A percentile compares a stretch with the other conserved stretches of the same genome.
phyloP scores from a whole-genome alignment of 805 yeast genomes.

The Lipomyces spencermartinsiae region DNA sequence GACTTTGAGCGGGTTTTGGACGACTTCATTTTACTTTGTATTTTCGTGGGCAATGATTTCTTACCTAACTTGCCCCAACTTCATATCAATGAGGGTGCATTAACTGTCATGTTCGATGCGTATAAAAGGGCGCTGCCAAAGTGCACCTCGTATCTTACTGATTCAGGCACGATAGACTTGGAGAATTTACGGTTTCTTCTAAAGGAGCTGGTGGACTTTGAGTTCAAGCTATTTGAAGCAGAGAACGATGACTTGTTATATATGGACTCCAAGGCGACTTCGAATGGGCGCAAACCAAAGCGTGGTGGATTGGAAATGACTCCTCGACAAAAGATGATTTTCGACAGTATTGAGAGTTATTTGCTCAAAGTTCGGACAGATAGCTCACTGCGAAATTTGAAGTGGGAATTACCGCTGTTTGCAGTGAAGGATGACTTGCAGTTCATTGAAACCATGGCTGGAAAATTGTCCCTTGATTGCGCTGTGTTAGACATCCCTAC shows the following conservation, averaged over 20 bases:
- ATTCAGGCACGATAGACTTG: constrained; percentile 80
- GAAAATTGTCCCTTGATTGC: constrained; percentile 17
- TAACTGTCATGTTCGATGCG: constrained; percentile 87
- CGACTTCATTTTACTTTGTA: constrained; percentile 89
- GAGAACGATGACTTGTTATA: constrained; percentile 49
- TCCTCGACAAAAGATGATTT: constrained; percentile 68
- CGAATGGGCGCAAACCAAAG: constrained; percentile 8
- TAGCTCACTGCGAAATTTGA: not conserved
- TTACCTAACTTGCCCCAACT: constrained; percentile 94
- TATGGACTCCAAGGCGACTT: constrained; percentile 15
- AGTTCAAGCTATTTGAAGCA: constrained; percentile 83
- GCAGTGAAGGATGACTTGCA: constrained; percentile 20
- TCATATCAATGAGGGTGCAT: constrained; percentile 93
- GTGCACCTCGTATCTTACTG: constrained; percentile 83
- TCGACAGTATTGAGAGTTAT: constrained; percentile 42
- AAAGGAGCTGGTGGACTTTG: constrained; percentile 76
- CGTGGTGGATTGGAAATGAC: constrained; percentile 61
- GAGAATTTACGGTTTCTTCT: constrained; percentile 76
- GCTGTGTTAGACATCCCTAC: not conserved
- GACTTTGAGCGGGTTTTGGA: constrained; percentile 89
- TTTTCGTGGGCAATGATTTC: constrained; percentile 97
- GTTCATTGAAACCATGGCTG: constrained; percentile 26
- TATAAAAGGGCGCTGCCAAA: constrained; percentile 79
- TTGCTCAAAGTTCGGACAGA: constrained; percentile 16
- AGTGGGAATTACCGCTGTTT: constrained; percentile 23